Evolutionary conservation across 345 rosid genomes (phyloP).

Genomic region (Limnanthes douglasii): DNA sequence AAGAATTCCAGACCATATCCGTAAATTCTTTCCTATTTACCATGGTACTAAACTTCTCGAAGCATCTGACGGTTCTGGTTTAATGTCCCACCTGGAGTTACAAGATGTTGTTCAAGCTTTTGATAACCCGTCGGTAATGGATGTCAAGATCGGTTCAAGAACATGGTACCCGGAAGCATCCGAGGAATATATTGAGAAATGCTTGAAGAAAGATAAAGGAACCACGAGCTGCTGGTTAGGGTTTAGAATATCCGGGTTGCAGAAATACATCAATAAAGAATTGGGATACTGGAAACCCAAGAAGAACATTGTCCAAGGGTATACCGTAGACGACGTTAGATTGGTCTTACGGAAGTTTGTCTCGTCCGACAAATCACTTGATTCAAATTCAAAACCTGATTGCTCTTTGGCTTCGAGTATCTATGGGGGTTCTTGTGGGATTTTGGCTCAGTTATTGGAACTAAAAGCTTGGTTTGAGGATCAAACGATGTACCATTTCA

Average conservation of each 20-base stretch:
- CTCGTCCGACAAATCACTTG: constrained; percentile 34
- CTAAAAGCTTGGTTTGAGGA: constrained; percentile 90
- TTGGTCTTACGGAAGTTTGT: constrained; percentile 58
- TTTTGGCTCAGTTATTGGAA: constrained; percentile 61
- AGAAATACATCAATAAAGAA: constrained; percentile 24
- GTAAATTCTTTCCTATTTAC: constrained; percentile 51
- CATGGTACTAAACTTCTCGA: constrained; percentile 57
- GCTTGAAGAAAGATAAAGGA: constrained; percentile 45
- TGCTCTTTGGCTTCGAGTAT: constrained; percentile 34
- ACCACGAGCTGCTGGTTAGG: constrained; percentile 44
- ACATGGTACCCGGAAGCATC: constrained; percentile 89
- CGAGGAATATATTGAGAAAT: constrained; percentile 47
- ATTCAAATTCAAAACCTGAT: constrained; percentile 26
- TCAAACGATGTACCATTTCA: constrained; percentile 72
- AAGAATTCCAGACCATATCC: constrained; percentile 50
- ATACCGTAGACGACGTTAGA: constrained; percentile 33
- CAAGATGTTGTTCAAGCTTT: constrained; percentile 33
- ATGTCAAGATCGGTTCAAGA: constrained; percentile 84
- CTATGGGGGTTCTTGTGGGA: constrained; percentile 50
- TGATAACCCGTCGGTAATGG: constrained; percentile 53
- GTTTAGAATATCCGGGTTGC: constrained; percentile 73
- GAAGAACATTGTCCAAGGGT: constrained; percentile 29
- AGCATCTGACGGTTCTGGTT: constrained; percentile 73
- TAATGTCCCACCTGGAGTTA: constrained; percentile 42
- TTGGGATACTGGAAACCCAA: constrained; percentile 52